phyloP scores from a whole-genome alignment of 306 rosid species.

The Sindora glabra region DNA sequence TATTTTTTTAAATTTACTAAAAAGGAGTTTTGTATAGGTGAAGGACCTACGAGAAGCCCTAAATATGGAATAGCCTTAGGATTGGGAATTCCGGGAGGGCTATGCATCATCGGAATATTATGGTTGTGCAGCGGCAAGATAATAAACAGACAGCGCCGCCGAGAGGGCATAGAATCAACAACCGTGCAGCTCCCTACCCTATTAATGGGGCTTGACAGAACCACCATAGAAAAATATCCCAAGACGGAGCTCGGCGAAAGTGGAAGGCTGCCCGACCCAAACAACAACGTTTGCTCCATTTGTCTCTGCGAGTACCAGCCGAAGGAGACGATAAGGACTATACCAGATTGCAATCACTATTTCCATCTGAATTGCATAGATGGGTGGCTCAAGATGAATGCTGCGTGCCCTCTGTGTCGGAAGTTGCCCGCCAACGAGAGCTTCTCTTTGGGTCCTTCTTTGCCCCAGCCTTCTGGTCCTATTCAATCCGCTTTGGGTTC shows the following conservation, averaged over 20 bases:
- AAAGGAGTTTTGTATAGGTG: no score
- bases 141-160: conserved; percentile 3
- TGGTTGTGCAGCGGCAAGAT: conserved; percentile 18
- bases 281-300: conserved; percentile 48
- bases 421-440: no score
- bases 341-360: conserved; percentile 65
- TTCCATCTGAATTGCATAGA: conserved; percentile 59
- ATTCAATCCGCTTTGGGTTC: no score
- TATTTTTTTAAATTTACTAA: no score
- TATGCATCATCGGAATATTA: conserved; percentile 27
- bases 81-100: conserved; percentile 37
- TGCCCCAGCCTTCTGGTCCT: no score
- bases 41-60: conserved; percentile 37
- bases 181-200: background rate
- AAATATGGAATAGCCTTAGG: conserved; percentile 46
- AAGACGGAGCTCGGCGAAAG: conserved; percentile 50
- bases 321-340: conserved; percentile 47
- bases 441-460: no score
- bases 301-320: conserved; percentile 61
- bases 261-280: conserved; percentile 44
- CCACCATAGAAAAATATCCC: conserved; percentile 51
- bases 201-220: conserved; percentile 40
- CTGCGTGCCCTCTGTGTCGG: conserved; percentile 46
- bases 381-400: conserved; percentile 61
- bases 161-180: background rate